A percentile compares a stretch with the other conserved stretches of the same genome.
Conservation (phyloP, 1,139 yeast genomes). For the Suhomyces taliae region DNA sequence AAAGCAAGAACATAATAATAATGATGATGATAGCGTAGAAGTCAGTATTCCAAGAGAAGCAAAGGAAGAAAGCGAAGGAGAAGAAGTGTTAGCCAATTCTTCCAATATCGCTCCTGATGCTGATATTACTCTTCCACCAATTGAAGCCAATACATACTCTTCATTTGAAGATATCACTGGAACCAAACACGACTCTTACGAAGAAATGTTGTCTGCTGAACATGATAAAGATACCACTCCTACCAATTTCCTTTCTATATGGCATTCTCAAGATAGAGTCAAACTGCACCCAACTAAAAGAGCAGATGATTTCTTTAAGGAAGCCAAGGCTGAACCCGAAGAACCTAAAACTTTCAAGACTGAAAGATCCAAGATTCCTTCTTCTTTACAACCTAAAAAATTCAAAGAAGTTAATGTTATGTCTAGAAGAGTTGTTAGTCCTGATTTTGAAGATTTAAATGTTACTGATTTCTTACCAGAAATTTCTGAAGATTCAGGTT, state of each 20-base stretch:
- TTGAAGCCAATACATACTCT: slow-evolving; percentile 32
- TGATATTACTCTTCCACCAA: slow-evolving; percentile 40
- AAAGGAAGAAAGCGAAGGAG: not conserved
- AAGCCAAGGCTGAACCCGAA: slow-evolving; percentile 1
- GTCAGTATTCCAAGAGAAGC: not conserved
- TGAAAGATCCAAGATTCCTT: slow-evolving; percentile 20
- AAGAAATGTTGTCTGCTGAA: slow-evolving; percentile 46
- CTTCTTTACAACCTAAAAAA: slow-evolving; percentile 29
- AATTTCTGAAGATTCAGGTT: slow-evolving; percentile 49
- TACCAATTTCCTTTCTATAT: slow-evolving; percentile 38
- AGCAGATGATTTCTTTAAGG: slow-evolving; percentile 11
- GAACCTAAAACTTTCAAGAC: slow-evolving; percentile 1
- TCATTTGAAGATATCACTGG: slow-evolving; percentile 41
- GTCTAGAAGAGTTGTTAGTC: slow-evolving; percentile 44
- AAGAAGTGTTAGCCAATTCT: slow-evolving; percentile 37
- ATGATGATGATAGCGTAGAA: not conserved
- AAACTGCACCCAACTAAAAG: slow-evolving; percentile 16
- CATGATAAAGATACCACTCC: slow-evolving; percentile 33
- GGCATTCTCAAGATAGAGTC: slow-evolving; percentile 42
- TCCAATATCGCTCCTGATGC: slow-evolving; percentile 44
- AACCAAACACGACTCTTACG: slow-evolving; percentile 27
- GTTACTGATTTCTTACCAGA: slow-evolving; percentile 47
- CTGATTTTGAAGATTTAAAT: slow-evolving; percentile 38
- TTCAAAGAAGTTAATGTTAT: slow-evolving; percentile 47
- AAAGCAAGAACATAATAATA: slow-evolving; percentile 4